Evolutionary conservation across 2,329 filamentous ascomycete species (phyloP).

Genomic region (Neopestalotiopsis clavispora): DNA sequence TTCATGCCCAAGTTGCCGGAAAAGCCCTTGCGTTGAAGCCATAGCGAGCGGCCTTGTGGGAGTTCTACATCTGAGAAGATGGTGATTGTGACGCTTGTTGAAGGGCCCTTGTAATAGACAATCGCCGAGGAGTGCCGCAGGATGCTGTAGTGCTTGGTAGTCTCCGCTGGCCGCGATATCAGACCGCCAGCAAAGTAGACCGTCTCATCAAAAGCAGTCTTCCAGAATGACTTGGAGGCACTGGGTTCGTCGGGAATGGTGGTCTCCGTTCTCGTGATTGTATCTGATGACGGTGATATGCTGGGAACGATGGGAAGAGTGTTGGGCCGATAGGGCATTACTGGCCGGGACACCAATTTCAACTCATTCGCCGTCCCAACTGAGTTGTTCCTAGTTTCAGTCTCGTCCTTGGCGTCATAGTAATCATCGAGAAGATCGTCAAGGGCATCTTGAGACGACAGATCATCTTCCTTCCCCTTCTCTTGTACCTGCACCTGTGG

Average conservation of each 20-base stretch:
- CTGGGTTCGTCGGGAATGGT: conserved; percentile 4
- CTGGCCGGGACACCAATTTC: conserved; percentile 11
- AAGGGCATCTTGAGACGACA: conserved; percentile 8
- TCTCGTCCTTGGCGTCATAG: not conserved
- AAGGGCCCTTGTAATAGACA: conserved; percentile 69
- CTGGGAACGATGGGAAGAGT: conserved; percentile 8
- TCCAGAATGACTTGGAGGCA: conserved; percentile 43
- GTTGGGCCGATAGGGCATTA: conserved; percentile 10
- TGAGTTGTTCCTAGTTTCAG: not conserved
- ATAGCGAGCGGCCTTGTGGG: conserved; percentile 63
- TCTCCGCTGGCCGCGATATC: conserved; percentile 66
- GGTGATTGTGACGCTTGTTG: conserved; percentile 67
- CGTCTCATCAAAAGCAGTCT: conserved; percentile 59
- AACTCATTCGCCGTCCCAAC: not conserved
- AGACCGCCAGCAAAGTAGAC: conserved; percentile 70
- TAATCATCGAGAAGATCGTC: conserved; percentile 18
- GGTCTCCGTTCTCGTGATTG: not conserved
- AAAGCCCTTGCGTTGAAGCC: conserved; percentile 72
- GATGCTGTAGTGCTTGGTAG: conserved; percentile 69
- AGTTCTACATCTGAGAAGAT: conserved; percentile 65
- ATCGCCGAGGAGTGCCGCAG: conserved; percentile 69
- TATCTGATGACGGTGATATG: not conserved
- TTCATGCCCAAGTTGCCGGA: conserved; percentile 72
- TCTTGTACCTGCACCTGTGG: not conserved
- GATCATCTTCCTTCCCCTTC: not conserved